A percentile compares a stretch with the other conserved stretches of the same genome.
These are phyloP conservation scores for Metschnikowia borealis DNA, from an alignment of 805 yeast species.

Conservation along the genomic window DNA sequence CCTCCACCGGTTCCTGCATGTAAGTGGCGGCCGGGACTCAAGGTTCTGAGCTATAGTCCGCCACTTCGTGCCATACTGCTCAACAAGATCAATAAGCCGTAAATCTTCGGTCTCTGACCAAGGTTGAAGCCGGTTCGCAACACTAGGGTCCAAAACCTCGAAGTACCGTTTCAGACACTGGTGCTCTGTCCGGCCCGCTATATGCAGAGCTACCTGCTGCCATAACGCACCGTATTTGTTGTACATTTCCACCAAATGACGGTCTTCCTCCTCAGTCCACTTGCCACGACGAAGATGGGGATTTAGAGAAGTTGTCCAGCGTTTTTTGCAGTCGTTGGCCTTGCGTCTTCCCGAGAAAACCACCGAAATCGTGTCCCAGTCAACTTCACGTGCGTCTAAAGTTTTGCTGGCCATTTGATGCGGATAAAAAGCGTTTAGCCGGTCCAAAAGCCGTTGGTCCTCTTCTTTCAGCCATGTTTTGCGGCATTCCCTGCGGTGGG, in stretches of 20 bases:
- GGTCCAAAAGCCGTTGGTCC: conserved; percentile 48
- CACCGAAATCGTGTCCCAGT: conserved; percentile 60
- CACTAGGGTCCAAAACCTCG: conserved; percentile 81
- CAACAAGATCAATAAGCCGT: conserved; percentile 60
- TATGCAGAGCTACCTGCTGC: conserved; percentile 75
- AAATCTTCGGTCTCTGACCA: conserved; percentile 82
- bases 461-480: conserved; percentile 76
- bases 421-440: conserved; percentile 37
- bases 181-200: conserved; percentile 86
- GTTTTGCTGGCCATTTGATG: conserved; percentile 16
- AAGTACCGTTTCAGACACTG: conserved; percentile 90
- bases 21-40: conserved; percentile 78
- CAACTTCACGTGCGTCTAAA: conserved; percentile 39
- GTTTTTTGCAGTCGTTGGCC: conserved; percentile 77
- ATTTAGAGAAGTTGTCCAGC: conserved; percentile 85
- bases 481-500: conserved; percentile 59
- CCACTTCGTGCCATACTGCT: conserved; percentile 83
- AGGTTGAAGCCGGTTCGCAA: conserved; percentile 69
- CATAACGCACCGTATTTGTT: conserved; percentile 72
- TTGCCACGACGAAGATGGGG: conserved; percentile 79
- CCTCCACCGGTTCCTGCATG: conserved; percentile 92
- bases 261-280: conserved; percentile 84
- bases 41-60: conserved; percentile 68
- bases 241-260: conserved; percentile 57
- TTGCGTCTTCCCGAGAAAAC: conserved; percentile 47